Conservation (phyloP, 1,284 basidiomycete species). For the Ganoderma lingzhi region DNA sequence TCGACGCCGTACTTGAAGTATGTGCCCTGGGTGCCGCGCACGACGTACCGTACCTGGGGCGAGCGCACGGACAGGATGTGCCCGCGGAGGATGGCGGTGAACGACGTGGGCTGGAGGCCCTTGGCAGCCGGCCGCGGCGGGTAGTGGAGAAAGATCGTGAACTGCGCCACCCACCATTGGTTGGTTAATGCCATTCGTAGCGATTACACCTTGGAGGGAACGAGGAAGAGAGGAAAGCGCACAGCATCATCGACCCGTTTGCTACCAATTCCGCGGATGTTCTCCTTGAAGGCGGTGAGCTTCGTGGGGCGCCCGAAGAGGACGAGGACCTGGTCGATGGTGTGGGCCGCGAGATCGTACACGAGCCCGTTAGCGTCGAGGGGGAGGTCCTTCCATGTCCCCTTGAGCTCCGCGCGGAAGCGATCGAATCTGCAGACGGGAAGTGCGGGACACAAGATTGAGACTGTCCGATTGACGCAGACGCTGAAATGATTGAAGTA, state of each 20-base stretch:
- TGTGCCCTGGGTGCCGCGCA: constrained; percentile 75
- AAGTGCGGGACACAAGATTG: constrained; percentile 4
- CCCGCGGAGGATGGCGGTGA: constrained; percentile 75
- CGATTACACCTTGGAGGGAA: not conserved
- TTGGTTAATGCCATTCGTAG: not conserved
- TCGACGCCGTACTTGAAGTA: constrained; percentile 84
- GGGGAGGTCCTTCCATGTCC: constrained; percentile 75
- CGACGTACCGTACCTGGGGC: constrained; percentile 74
- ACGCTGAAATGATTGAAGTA: not conserved
- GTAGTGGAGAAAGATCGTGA: constrained; percentile 76
- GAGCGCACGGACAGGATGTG: constrained; percentile 73
- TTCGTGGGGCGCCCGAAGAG: constrained; percentile 81
- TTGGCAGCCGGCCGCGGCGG: constrained; percentile 36
- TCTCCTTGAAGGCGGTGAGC: constrained; percentile 76
- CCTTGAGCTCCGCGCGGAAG: constrained; percentile 70
- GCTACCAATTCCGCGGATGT: constrained; percentile 69
- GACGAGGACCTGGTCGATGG: constrained; percentile 81
- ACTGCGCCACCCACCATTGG: constrained; percentile 47
- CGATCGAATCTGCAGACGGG: constrained; percentile 73
- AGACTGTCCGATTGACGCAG: not conserved
- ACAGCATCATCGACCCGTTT: constrained; percentile 76
- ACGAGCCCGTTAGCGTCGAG: constrained; percentile 62
- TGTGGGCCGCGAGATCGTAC: constrained; percentile 73
- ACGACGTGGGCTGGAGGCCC: constrained; percentile 55
- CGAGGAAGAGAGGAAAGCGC: constrained; percentile 33